Evolutionary conservation across 2,329 filamentous ascomycete genomes (phyloP).

Genomic region (Calycina marina): DNA sequence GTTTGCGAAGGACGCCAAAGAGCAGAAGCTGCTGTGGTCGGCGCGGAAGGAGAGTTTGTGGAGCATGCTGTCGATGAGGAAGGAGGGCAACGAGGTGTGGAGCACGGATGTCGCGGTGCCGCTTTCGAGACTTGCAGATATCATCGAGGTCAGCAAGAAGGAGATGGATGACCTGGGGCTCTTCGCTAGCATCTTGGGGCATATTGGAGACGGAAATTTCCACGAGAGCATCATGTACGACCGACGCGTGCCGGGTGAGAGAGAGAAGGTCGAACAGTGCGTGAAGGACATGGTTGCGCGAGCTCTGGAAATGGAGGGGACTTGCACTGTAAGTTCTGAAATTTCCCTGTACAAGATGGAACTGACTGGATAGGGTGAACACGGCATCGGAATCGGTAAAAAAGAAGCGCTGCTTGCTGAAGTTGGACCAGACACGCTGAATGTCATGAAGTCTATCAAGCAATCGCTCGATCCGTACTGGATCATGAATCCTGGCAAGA

Average conservation of each 20-base stretch:
- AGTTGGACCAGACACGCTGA: slow-evolving; percentile 65
- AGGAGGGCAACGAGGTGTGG: slow-evolving; percentile 58
- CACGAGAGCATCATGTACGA: slow-evolving; percentile 88
- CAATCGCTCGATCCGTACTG: slow-evolving; percentile 68
- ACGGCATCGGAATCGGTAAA: slow-evolving; percentile 75
- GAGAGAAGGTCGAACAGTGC: slow-evolving; percentile 61
- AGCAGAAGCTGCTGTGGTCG: slow-evolving; percentile 66
- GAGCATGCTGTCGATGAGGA: slow-evolving; percentile 61
- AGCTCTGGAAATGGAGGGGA: slow-evolving; percentile 89
- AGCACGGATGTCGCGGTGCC: slow-evolving; percentile 77
- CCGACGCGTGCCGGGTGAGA: slow-evolving; percentile 50
- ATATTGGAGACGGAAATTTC: slow-evolving; percentile 87
- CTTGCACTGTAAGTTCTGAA: slow-evolving; percentile 50
- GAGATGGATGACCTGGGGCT: slow-evolving; percentile 76
- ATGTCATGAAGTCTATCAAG: slow-evolving; percentile 76
- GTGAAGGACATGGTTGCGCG: slow-evolving; percentile 83
- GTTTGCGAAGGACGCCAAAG: slow-evolving; percentile 56
- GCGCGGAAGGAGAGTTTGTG: slow-evolving; percentile 74
- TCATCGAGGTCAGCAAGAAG: slow-evolving; percentile 72
- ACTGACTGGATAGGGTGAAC: slow-evolving; percentile 66
- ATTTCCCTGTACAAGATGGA: no score
- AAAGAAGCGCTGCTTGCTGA: slow-evolving; percentile 68
- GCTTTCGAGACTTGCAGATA: slow-evolving; percentile 58
- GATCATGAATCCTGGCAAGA: slow-evolving; percentile 88
- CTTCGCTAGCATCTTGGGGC: slow-evolving; percentile 77